phyloP scores from a whole-genome alignment of 2,329 filamentous ascomycete species.

The Fusarium gaditjirri region DNA sequence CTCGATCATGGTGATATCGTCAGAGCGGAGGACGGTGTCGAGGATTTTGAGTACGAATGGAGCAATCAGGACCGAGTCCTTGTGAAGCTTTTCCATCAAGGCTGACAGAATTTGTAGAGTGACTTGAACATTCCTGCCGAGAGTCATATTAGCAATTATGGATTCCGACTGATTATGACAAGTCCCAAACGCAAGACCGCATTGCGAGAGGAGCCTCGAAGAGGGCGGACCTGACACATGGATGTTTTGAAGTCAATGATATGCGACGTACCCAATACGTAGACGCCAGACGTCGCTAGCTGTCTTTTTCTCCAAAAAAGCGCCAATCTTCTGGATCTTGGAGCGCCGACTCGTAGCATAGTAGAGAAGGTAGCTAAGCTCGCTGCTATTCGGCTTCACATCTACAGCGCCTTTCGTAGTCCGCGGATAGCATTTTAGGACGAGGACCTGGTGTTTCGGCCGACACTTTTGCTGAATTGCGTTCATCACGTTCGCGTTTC shows the following conservation, averaged over 20 bases:
- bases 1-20: constrained; percentile 92
- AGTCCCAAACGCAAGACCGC: neutral
- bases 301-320: constrained; percentile 94
- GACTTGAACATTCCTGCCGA: constrained; percentile 84
- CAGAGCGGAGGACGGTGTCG: constrained; percentile 82
- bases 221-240: constrained; percentile 23
- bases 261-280: constrained; percentile 77
- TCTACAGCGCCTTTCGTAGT: constrained; percentile 91
- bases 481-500: constrained; percentile 61
- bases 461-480: constrained; percentile 76
- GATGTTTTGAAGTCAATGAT: constrained; percentile 6
- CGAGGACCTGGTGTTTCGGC: constrained; percentile 95
- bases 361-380: constrained; percentile 96
- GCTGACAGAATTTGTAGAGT: constrained; percentile 92
- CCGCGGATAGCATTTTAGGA: constrained; percentile 95
- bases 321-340: constrained; percentile 96
- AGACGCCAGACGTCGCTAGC: constrained; percentile 90
- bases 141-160: constrained; percentile 8
- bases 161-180: neutral
- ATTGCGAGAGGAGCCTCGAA: neutral
- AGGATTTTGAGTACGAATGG: constrained; percentile 86
- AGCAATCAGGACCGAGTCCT: constrained; percentile 90
- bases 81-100: constrained; percentile 90
- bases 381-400: constrained; percentile 94
- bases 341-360: constrained; percentile 94